Evolutionary conservation across 1,139 yeast species (phyloP), one percentile per base, ranked within the genome.

Genomic region (Candida smagusa): DNA sequence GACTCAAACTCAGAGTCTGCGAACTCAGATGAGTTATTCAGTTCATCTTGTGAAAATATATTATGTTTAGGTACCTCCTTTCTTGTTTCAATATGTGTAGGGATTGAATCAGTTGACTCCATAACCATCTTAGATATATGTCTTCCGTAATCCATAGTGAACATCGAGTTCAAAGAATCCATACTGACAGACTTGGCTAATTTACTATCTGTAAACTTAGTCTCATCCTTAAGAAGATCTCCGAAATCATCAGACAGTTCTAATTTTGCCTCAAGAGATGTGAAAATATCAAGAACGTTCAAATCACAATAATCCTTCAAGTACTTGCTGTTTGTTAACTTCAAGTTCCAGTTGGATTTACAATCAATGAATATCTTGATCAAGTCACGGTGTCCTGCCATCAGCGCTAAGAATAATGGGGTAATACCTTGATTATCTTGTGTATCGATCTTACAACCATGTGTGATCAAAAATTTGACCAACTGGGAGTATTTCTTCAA

Each of bases 331-430:
- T 75, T 76, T 28, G 72, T 63, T 29, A 85, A 72, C 47, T 68
- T 77, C 51, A 74, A 61, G 45, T 74, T 71, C 47, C 80, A 68
- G 50, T 79, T 82, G 1, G 94, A 87, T 48, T 75, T 79, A 57
- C 84, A 81, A 31, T 72, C 77, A 31, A 81, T 58, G 47, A 84
- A 69, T 36, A 80, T 59, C 36, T 71, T 64, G 42, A 82, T 80
- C 42, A 82, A 68, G 33, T 75, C 77, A 34, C 85, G 65, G 53
- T 83, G 77, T 11, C 96, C 96, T 47, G 74, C 68, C 51, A 89
- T 61, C 16, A 90, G 79, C 0, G 97, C 96, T 54, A 84, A 80
- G 59, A 89, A 96, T 40, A 92, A 67, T 9, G 97, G 95, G 0
- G 96, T 84, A 47, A 80, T 76, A 1, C 96, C 97, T 56, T 84